A percentile compares a stretch with the other conserved stretches of the same genome.
phyloP scores from a whole-genome alignment of 2,329 filamentous ascomycete genomes.

The Cucurbitaria berberidis region DNA sequence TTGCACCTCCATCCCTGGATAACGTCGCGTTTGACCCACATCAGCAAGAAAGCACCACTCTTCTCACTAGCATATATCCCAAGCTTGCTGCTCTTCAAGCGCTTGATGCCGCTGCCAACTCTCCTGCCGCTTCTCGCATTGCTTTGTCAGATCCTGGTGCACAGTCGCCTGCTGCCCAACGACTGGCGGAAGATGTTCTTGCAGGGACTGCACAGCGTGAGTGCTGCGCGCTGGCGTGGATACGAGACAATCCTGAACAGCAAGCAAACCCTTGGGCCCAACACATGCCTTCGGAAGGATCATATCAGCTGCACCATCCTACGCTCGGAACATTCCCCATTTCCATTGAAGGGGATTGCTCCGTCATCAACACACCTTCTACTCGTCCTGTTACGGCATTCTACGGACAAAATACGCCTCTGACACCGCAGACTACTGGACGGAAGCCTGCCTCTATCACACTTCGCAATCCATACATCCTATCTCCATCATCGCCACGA shows the following conservation, averaged over 20 bases:
- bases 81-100: constrained; percentile 55
- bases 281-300: constrained; percentile 46
- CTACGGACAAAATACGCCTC: constrained; percentile 46
- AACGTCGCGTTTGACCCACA: constrained; percentile 32
- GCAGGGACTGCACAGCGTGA: constrained; percentile 70
- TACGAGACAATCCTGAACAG: constrained; percentile 43
- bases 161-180: constrained; percentile 67
- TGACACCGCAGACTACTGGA: constrained; percentile 40
- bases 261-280: constrained; percentile 48
- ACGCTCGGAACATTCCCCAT: constrained; percentile 52
- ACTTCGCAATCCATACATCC: constrained; percentile 48
- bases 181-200: constrained; percentile 64
- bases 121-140: constrained; percentile 55
- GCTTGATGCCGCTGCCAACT: constrained; percentile 54
- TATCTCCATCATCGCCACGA: constrained; percentile 43
- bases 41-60: constrained; percentile 40
- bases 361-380: constrained; percentile 45
- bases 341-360: constrained; percentile 51
- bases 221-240: constrained; percentile 73
- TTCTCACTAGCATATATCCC: constrained; percentile 53
- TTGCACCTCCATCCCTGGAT: constrained; percentile 45
- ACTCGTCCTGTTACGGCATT: constrained; percentile 49
- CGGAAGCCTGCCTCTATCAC: constrained; percentile 44
- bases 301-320: constrained; percentile 55
- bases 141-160: constrained; percentile 72